Conservation (phyloP, 495 filamentous ascomycete species). For the Bacidia gigantensis region DNA sequence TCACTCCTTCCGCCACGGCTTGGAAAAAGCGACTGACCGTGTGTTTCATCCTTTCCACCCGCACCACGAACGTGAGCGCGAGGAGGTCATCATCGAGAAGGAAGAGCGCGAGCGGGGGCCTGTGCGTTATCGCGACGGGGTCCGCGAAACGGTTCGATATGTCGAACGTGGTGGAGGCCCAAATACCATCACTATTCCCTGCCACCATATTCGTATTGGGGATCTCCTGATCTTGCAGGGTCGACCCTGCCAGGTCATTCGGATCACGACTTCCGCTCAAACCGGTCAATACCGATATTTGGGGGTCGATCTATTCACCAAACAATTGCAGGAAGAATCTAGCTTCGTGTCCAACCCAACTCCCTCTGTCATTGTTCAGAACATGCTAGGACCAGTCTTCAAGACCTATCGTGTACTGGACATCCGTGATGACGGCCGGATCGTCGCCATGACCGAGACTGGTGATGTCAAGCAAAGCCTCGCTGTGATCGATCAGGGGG, state of each 20-base stretch:
- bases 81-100: conserved; percentile 43
- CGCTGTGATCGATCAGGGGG: conserved; percentile 84
- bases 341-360: conserved; percentile 94
- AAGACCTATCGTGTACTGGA: conserved; percentile 99
- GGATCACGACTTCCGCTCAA: conserved; percentile 94
- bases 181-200: conserved; percentile 94
- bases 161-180: conserved; percentile 40
- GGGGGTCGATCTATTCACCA: conserved; percentile 98
- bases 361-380: conserved; percentile 94
- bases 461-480: conserved; percentile 97
- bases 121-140: conserved; percentile 28
- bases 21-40: conserved; percentile 72
- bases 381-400: conserved; percentile 98
- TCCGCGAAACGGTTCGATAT: conserved; percentile 37
- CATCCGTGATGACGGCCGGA: conserved; percentile 73
- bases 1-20: conserved; percentile 81
- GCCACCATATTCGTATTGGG: conserved; percentile 97
- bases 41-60: conserved; percentile 55
- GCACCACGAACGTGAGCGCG: conserved; percentile 36
- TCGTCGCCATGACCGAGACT: conserved; percentile 71
- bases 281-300: conserved; percentile 99
- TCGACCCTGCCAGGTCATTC: conserved; percentile 99
- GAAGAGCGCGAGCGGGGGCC: conserved; percentile 28
- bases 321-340: conserved; percentile 98
- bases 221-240: conserved; percentile 98